Evolutionary conservation across 208 protist genomes (phyloP).

Genomic region (Crithidia sp.): DNA sequence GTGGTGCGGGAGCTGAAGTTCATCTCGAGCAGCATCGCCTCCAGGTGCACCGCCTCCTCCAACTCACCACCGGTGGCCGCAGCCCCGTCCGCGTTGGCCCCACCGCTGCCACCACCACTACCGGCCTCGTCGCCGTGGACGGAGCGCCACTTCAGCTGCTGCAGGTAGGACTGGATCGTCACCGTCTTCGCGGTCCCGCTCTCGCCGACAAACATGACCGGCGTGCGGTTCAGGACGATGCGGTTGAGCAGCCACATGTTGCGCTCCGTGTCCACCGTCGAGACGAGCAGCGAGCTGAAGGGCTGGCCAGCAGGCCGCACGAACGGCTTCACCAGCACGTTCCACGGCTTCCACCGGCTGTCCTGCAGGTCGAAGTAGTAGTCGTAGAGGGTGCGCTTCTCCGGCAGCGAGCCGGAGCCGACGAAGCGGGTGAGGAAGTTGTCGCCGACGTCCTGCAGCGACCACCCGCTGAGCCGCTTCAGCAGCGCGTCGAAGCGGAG

Average conservation of each 20-base stretch:
- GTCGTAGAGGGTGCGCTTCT: conserved; percentile 96
- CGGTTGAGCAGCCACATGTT: conserved; percentile 97
- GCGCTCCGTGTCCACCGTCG: conserved; percentile 98
- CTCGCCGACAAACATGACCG: conserved; percentile 97
- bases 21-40: conserved; percentile 94
- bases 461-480: conserved; percentile 93
- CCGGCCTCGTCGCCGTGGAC: conserved; percentile 26
- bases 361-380: conserved; percentile 96
- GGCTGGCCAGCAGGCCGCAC: conserved; percentile 75
- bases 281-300: conserved; percentile 98
- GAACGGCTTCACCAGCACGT: conserved; percentile 92
- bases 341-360: conserved; percentile 96
- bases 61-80: too few species aligned
- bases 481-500: conserved; percentile 95
- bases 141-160: conserved; percentile 80
- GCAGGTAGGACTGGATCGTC: conserved; percentile 96
- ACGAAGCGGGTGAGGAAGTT: conserved; percentile 92
- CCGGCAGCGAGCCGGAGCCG: conserved; percentile 87
- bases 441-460: conserved; percentile 91
- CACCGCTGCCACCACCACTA: background rate
- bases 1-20: conserved; percentile 98
- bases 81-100: conserved; percentile 14
- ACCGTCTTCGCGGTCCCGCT: conserved; percentile 99
- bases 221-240: conserved; percentile 90
- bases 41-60: conserved; percentile 76